These are phyloP conservation scores for Colletotrichum cuscutae DNA, from an alignment of 2,329 filamentous ascomycete genomes.

Conservation along the genomic window DNA sequence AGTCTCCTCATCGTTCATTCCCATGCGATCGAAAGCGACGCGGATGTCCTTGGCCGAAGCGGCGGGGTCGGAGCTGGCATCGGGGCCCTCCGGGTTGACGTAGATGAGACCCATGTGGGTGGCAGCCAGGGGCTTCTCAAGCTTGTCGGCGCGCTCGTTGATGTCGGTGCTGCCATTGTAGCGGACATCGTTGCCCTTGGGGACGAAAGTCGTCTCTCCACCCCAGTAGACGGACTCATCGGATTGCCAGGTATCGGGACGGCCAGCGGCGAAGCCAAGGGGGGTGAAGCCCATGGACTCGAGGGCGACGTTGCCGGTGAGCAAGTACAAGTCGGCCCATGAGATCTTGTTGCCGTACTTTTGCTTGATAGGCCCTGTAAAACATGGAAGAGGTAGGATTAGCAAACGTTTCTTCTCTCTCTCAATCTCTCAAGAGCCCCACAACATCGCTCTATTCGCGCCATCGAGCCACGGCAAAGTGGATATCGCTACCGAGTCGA, in stretches of 20 bases:
- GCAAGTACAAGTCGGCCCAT: conserved; percentile 78
- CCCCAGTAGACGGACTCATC: conserved; percentile 85
- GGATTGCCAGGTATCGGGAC: conserved; percentile 78
- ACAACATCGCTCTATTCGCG: conserved; percentile 54
- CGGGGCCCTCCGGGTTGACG: conserved; percentile 83
- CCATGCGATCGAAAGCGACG: conserved; percentile 81
- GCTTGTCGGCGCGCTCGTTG: conserved; percentile 39
- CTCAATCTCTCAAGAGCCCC: not conserved
- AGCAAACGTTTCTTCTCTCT: not conserved
- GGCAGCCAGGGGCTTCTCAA: conserved; percentile 75
- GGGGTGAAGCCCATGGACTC: conserved; percentile 81
- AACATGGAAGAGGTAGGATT: not conserved
- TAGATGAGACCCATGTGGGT: conserved; percentile 84
- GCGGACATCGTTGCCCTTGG: conserved; percentile 73
- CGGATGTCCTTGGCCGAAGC: conserved; percentile 79
- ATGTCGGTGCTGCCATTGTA: conserved; percentile 57
- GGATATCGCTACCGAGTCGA: conserved; percentile 7
- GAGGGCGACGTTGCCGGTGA: conserved; percentile 80
- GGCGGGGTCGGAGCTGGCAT: conserved; percentile 75
- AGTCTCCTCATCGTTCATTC: conserved; percentile 86
- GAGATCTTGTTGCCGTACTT: conserved; percentile 88
- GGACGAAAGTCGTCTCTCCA: conserved; percentile 75
- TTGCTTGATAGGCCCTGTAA: conserved; percentile 74
- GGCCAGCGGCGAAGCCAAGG: conserved; percentile 79
- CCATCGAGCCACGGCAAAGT: not conserved